Percentiles rank a stretch among this genome's conserved stretches.
These are phyloP conservation scores for Xylariaceae sp. DNA, from an alignment of 2,329 filamentous ascomycete genomes.

Conservation along the genomic window DNA sequence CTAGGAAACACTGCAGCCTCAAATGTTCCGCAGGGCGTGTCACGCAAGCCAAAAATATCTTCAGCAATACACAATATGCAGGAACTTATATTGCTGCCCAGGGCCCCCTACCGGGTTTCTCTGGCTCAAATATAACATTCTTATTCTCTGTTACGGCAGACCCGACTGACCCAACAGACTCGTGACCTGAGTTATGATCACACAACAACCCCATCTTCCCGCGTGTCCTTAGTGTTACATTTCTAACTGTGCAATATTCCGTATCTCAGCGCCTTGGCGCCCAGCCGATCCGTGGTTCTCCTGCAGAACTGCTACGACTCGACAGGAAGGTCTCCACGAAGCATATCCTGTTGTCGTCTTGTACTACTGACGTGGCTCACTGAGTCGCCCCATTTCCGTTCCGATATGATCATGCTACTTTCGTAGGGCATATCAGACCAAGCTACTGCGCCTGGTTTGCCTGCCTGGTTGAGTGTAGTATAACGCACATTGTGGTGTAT, in stretches of 20 bases:
- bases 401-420: not conserved
- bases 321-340: conserved; percentile 27
- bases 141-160: too few relatives aligned
- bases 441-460: not conserved
- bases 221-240: conserved; percentile 8
- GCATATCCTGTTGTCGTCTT: conserved; percentile 13
- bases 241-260: conserved; percentile 18
- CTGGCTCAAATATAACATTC: too few relatives aligned
- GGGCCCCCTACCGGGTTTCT: not conserved
- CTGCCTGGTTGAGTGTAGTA: conserved; percentile 20
- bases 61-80: not conserved
- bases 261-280: conserved; percentile 25
- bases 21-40: conserved; percentile 1
- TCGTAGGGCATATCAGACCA: conserved; percentile 11
- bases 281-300: conserved; percentile 21
- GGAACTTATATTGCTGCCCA: not conserved
- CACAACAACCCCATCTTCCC: not conserved
- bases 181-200: not conserved
- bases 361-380: conserved; percentile 24
- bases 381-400: not conserved
- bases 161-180: not conserved
- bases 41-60: conserved; percentile 5
- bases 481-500: not conserved
- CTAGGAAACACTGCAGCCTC: not conserved
- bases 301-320: conserved; percentile 25